Conservation (phyloP, 352 stramenopile genomes). For the Globisporangium perplexum region DNA sequence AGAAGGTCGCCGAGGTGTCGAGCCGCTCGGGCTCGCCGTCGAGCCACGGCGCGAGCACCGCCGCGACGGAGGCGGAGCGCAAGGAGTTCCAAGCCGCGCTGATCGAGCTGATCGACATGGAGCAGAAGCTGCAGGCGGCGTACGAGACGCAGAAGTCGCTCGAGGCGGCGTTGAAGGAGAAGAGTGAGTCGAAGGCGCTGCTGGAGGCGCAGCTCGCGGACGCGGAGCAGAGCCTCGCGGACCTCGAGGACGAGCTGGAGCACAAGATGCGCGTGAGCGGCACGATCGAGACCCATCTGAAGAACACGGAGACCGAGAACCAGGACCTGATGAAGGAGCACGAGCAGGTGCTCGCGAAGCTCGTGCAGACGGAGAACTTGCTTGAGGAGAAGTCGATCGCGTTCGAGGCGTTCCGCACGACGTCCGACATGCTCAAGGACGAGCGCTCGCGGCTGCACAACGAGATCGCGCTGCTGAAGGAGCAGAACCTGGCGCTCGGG, state of each 20-base stretch:
- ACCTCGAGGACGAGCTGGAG: slow-evolving; percentile 46
- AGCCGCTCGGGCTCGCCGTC: slow-evolving; percentile 20
- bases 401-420: slow-evolving; percentile 53
- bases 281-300: slow-evolving; percentile 46
- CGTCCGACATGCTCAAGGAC: slow-evolving; percentile 55
- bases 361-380: slow-evolving; percentile 37
- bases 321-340: slow-evolving; percentile 42
- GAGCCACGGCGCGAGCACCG: slow-evolving; percentile 3
- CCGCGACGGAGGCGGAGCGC: slow-evolving; percentile 39
- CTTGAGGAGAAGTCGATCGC: slow-evolving; percentile 65
- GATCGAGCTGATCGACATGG: slow-evolving; percentile 66
- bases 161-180: slow-evolving; percentile 45
- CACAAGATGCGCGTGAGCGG: slow-evolving; percentile 48
- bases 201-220: slow-evolving; percentile 43
- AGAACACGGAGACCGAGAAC: slow-evolving; percentile 34
- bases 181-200: slow-evolving; percentile 32
- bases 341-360: slow-evolving; percentile 35
- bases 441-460: slow-evolving; percentile 45
- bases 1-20: slow-evolving; percentile 48
- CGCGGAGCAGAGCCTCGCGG: slow-evolving; percentile 40
- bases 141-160: slow-evolving; percentile 55
- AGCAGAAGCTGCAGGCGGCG: slow-evolving; percentile 52
- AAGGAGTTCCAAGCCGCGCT: slow-evolving; percentile 54
- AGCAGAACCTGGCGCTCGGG: slow-evolving; percentile 36
- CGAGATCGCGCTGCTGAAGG: slow-evolving; percentile 49